These are phyloP conservation scores for Fraxinus pennsylvanica DNA, from an alignment of 257 asterid genomes.

Conservation along the genomic window DNA sequence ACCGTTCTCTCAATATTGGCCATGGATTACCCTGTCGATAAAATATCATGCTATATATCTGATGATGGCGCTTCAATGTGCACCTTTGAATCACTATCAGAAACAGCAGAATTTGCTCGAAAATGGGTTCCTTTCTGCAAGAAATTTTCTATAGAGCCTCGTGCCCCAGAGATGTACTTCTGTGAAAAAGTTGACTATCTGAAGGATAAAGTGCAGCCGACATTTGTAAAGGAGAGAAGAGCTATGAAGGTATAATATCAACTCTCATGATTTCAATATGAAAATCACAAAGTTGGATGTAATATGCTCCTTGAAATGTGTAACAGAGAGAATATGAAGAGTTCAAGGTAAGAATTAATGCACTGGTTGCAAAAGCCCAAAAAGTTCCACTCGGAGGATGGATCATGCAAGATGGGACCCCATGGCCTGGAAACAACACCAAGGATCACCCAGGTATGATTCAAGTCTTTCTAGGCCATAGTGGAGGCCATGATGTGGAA, in stretches of 20 bases:
- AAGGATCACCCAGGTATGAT: slow-evolving; percentile 99
- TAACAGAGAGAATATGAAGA: slow-evolving; percentile 96
- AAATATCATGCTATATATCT: slow-evolving; percentile 86
- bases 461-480: slow-evolving; percentile 94
- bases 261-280: slow-evolving; percentile 4
- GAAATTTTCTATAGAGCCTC: slow-evolving; percentile 85
- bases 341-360: slow-evolving; percentile 84
- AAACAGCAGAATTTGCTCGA: slow-evolving; percentile 88
- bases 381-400: slow-evolving; percentile 93
- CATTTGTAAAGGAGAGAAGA: slow-evolving; percentile 93
- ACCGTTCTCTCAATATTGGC: slow-evolving; percentile 90
- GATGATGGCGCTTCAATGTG: slow-evolving; percentile 99
- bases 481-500: slow-evolving; percentile 89
- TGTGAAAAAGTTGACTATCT: slow-evolving; percentile 82
- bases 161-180: slow-evolving; percentile 97
- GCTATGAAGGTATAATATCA: slow-evolving; percentile 80
- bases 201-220: slow-evolving; percentile 93
- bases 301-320: slow-evolving; percentile 10
- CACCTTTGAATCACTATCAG: slow-evolving; percentile 88
- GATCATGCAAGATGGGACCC: slow-evolving; percentile 99
- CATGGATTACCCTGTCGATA: slow-evolving; percentile 93
- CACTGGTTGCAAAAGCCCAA: slow-evolving; percentile 93
- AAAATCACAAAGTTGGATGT: background rate
- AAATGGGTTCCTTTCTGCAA: slow-evolving; percentile 97
- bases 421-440: slow-evolving; percentile 99